These are phyloP conservation scores for Massariosphaeria phaeospora DNA, from an alignment of 495 filamentous ascomycete genomes.

Conservation along the genomic window DNA sequence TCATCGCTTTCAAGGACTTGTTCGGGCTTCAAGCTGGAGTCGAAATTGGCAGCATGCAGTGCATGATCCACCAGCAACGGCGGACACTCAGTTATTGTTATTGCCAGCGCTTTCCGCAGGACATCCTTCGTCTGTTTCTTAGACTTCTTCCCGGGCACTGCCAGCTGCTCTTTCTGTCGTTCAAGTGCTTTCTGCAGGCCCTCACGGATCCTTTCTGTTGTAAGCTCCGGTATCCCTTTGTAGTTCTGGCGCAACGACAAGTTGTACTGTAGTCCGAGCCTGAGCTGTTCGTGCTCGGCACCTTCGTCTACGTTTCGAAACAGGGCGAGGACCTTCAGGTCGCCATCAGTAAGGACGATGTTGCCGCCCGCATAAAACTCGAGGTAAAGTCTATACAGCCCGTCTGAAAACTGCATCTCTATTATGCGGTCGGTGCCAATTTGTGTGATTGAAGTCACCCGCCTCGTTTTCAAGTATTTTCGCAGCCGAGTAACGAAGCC, in stretches of 20 bases:
- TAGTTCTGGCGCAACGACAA: conserved; percentile 79
- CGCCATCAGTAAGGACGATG: conserved; percentile 80
- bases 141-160: conserved; percentile 55
- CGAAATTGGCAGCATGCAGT: conserved; percentile 61
- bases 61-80: conserved; percentile 84
- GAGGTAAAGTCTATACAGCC: conserved; percentile 76
- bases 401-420: conserved; percentile 88
- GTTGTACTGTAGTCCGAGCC: conserved; percentile 70
- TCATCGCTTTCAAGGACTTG: conserved; percentile 62
- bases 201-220: conserved; percentile 61
- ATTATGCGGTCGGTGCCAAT: conserved; percentile 92
- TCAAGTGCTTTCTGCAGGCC: conserved; percentile 63
- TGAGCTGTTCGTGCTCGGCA: conserved; percentile 64
- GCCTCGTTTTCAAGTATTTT: conserved; percentile 79
- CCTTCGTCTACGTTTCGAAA: conserved; percentile 79
- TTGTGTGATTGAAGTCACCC: conserved; percentile 75
- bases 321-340: conserved; percentile 70
- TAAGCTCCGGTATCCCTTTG: conserved; percentile 66
- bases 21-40: conserved; percentile 58
- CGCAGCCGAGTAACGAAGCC: conserved; percentile 76
- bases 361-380: conserved; percentile 98
- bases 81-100: conserved; percentile 79
- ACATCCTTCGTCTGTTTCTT: conserved; percentile 74
- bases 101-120: conserved; percentile 70
- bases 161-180: conserved; percentile 47